phyloP scores from a whole-genome alignment of 2,329 filamentous ascomycete species.

The Harringtonia lauricola region DNA sequence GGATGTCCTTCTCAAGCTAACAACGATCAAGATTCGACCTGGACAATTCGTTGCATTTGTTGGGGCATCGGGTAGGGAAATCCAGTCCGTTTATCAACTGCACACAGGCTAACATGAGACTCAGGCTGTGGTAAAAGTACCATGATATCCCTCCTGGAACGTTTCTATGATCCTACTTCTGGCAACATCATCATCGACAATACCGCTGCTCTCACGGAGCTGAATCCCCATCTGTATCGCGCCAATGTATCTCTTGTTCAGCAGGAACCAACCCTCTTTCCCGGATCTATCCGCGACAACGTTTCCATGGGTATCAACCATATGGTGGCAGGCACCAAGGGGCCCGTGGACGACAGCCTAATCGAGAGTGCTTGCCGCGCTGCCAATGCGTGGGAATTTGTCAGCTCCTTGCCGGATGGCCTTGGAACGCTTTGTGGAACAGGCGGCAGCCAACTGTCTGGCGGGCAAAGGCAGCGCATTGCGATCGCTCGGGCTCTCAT shows the following conservation, averaged over 20 bases:
- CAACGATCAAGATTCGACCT: constrained; percentile 51
- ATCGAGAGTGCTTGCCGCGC: constrained; percentile 43
- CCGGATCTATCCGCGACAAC: constrained; percentile 58
- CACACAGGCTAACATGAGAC: too few relatives aligned
- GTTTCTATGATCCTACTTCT: constrained; percentile 57
- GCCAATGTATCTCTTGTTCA: constrained; percentile 57
- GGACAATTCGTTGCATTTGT: constrained; percentile 63
- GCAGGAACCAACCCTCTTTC: constrained; percentile 64
- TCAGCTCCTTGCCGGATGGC: constrained; percentile 53
- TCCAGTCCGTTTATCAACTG: too few relatives aligned
- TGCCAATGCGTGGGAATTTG: constrained; percentile 62
- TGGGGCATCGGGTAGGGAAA: constrained; percentile 55
- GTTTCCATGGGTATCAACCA: constrained; percentile 50
- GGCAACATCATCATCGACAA: constrained; percentile 59
- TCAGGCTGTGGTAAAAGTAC: constrained; percentile 62
- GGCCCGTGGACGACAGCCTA: constrained; percentile 35
- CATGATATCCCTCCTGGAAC: constrained; percentile 53
- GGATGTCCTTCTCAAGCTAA: too few relatives aligned
- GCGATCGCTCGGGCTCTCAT: constrained; percentile 45
- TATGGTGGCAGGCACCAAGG: constrained; percentile 28
- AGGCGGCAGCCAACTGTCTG: constrained; percentile 49
- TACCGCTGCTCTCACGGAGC: constrained; percentile 42
- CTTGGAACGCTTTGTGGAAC: constrained; percentile 59
- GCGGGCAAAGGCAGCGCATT: constrained; percentile 45
- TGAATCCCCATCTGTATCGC: constrained; percentile 54